Evolutionary conservation across 768 basidiomycete species (phyloP).

Genomic region (Podaxis sp.): DNA sequence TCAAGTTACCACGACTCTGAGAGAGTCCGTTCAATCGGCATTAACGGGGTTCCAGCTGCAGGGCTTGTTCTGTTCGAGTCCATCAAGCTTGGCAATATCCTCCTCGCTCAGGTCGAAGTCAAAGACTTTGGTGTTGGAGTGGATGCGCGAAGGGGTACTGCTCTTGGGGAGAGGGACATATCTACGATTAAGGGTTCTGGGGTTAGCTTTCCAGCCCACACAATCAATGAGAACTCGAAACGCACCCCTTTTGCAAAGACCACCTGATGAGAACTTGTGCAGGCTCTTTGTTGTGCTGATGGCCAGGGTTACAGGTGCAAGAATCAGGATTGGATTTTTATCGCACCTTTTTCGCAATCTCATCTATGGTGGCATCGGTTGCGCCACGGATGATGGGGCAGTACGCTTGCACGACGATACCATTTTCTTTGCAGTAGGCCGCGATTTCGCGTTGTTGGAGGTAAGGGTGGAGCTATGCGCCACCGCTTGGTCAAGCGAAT

Average conservation of each 20-base stretch:
- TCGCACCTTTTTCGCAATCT: constrained; percentile 13
- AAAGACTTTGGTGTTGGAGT: constrained; percentile 10
- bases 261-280: constrained; percentile 84
- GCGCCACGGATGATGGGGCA: constrained; percentile 62
- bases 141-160: constrained; percentile 13
- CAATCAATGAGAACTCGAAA: constrained; percentile 12
- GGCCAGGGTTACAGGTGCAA: background rate
- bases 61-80: constrained; percentile 8
- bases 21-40: background rate
- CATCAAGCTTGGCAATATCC: constrained; percentile 12
- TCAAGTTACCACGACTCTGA: background rate
- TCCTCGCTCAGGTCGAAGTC: constrained; percentile 15
- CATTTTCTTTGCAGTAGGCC: constrained; percentile 60
- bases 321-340: background rate
- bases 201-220: background rate
- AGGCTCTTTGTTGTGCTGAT: constrained; percentile 52
- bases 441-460: constrained; percentile 77
- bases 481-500: background rate
- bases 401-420: constrained; percentile 65
- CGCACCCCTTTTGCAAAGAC: constrained; percentile 79
- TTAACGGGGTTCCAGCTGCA: constrained; percentile 16
- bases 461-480: constrained; percentile 61
- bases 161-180: constrained; percentile 14
- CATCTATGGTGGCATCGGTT: constrained; percentile 8
- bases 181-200: background rate